Percentiles rank a stretch among this genome's conserved stretches.
Evolutionary conservation across 768 basidiomycete genomes (phyloP).

Genomic region (Fibroporia radiculosa): DNA sequence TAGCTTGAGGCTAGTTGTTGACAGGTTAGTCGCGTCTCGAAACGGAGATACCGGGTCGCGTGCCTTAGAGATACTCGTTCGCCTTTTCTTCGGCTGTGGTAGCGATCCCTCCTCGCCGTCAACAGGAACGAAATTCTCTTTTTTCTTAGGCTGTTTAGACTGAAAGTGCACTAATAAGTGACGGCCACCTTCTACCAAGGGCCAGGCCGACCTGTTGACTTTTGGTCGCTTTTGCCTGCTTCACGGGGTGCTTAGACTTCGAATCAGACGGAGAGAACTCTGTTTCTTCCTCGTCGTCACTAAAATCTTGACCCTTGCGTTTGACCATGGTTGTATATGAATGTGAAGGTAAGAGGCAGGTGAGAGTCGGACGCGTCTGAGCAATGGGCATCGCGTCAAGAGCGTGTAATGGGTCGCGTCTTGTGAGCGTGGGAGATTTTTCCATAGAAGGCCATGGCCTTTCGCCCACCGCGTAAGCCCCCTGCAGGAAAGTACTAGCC

Average conservation of each 20-base stretch:
- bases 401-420: neutral
- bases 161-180: neutral
- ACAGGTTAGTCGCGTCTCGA: too few species aligned
- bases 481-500: neutral
- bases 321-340: conserved; percentile 10
- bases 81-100: neutral
- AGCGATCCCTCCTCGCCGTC: neutral
- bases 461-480: conserved; percentile 17
- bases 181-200: neutral
- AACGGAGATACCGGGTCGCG: too few species aligned
- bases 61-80: neutral
- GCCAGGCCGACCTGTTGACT: too few species aligned
- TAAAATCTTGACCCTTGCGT: conserved; percentile 5
- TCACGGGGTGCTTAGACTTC: neutral
- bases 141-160: neutral
- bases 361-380: conserved; percentile 1
- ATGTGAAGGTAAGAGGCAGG: neutral
- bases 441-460: conserved; percentile 9
- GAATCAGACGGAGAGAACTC: neutral
- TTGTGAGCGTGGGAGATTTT: conserved; percentile 12
- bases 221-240: neutral
- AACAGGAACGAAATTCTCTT: neutral
- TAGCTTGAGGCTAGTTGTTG: too few species aligned
- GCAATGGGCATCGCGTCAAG: conserved; percentile 1
- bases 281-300: conserved; percentile 12